Conservation (phyloP, 305 asterid species). For the Solanum aculeatissimum region DNA sequence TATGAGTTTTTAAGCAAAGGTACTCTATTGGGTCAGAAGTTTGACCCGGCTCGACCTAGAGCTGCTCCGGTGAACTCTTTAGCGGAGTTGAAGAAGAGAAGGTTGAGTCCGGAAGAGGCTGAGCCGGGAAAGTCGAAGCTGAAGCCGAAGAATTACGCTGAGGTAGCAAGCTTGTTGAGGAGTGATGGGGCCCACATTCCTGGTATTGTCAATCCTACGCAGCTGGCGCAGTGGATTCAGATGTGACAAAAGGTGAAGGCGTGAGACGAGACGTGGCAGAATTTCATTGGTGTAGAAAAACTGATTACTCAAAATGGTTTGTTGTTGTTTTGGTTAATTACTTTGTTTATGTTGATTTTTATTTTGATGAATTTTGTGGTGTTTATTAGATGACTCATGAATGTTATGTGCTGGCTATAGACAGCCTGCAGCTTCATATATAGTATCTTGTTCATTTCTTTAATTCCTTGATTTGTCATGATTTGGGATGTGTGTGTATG, state of each 20-base stretch:
- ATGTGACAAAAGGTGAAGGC: conserved; percentile 12
- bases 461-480: too few species aligned
- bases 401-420: not conserved
- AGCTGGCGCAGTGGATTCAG: conserved; percentile 45
- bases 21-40: conserved; percentile 32
- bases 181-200: conserved; percentile 40
- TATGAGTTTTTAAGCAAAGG: conserved; percentile 42
- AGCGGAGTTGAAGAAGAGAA: conserved; percentile 24
- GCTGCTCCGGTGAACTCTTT: conserved; percentile 9
- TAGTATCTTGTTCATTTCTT: not conserved
- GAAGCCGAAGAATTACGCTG: conserved; percentile 26
- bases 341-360: not conserved
- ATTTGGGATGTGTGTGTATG: not conserved
- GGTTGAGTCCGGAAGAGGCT: conserved; percentile 15
- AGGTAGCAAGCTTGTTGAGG: conserved; percentile 37
- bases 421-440: not conserved
- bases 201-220: conserved; percentile 50
- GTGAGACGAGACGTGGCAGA: not conserved
- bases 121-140: conserved; percentile 13
- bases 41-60: conserved; percentile 41
- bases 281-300: not conserved
- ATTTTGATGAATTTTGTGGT: not conserved
- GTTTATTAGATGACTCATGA: not conserved
- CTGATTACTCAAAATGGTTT: too few species aligned
- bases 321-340: not conserved